These are phyloP conservation scores for Hyaloscypha hepaticicola DNA, from an alignment of 495 filamentous ascomycete genomes.

Conservation along the genomic window DNA sequence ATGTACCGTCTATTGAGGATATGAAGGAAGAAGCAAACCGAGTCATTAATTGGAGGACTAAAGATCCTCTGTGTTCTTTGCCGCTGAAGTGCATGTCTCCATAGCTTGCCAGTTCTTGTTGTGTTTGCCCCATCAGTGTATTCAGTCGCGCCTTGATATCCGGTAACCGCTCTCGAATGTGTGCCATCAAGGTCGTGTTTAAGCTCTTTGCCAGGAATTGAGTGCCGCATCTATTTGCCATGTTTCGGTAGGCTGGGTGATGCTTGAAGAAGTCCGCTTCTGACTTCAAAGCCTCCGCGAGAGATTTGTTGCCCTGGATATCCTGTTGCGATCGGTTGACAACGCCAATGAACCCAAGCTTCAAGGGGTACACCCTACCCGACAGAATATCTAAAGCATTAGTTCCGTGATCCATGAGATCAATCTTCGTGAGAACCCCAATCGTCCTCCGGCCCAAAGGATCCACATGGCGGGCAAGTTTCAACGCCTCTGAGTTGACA, in stretches of 20 bases:
- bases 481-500: slow-evolving; percentile 97
- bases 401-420: slow-evolving; percentile 98
- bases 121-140: slow-evolving; percentile 98
- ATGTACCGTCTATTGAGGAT: slow-evolving; percentile 97
- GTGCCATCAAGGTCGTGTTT: slow-evolving; percentile 90
- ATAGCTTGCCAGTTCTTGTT: slow-evolving; percentile 97
- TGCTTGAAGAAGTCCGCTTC: slow-evolving; percentile 96
- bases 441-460: slow-evolving; percentile 93
- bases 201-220: slow-evolving; percentile 94
- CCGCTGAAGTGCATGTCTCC: slow-evolving; percentile 97
- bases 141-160: slow-evolving; percentile 98
- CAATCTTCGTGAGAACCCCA: slow-evolving; percentile 94
- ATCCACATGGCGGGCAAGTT: slow-evolving; percentile 95
- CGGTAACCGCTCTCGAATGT: slow-evolving; percentile 92
- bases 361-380: slow-evolving; percentile 92
- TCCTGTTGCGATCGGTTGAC: slow-evolving; percentile 99
- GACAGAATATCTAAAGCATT: slow-evolving; percentile 97
- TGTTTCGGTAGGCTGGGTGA: slow-evolving; percentile 96
- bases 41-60: slow-evolving; percentile 97
- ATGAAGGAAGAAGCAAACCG: slow-evolving; percentile 98
- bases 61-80: slow-evolving; percentile 91
- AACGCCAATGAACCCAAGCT: slow-evolving; percentile 96
- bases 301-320: slow-evolving; percentile 90
- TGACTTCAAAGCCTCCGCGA: slow-evolving; percentile 83
- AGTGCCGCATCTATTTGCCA: slow-evolving; percentile 90